Base-by-base conservation (phyloP, 495 filamentous ascomycete species). In the Thermochaetoides thermophila region DNA sequence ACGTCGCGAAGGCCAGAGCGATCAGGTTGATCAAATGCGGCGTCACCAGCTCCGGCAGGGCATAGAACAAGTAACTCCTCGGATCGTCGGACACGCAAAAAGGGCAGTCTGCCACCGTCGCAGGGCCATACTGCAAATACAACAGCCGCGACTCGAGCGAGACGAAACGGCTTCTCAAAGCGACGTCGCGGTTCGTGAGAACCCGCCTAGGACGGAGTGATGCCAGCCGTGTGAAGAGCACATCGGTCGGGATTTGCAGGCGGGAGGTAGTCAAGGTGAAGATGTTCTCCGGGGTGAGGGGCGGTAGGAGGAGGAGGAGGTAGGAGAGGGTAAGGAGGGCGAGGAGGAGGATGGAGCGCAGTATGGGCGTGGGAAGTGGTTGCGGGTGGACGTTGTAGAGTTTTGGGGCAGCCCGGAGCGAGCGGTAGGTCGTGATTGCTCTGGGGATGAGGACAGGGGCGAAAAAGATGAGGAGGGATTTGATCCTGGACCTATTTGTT, bases 371-470 rank as follows among this genome's bases (percentile, higher is more conserved):
- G 1, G 82, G 73, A 6, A 71, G 42, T 4, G 79, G 75, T 8
- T 66, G 71, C 33, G 81, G 56, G n/a, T 74, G 60, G 30, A 71
- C 60, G 17, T 60, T 57, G 20, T 65, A 49, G 32, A 45, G 48
- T 26, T 41, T 46, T 1, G 64, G 56, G 11, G 58, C 51, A 23
- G 63, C 53, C 43, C 72, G 70, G 2, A 71, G 36, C 24, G 62
- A 60, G 42, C 79, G 76, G 58, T 87, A 86, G 59, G 73, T 76
- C 37, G 56, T 57, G 39, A 93, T 61, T 31, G 71, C 55, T 32
- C 79, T 77, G 20, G 81, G 81, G 31, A 95, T 57, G 39, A 93
- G 53, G 34, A 89, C 57, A n/a, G 87, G 86, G 0, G 72, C 87
- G 55, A 95, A 79, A 61, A 89, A 76, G 53, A 92, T 64, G 46